Evolutionary conservation across 192 early-diverging fungal species (phyloP), one percentile per base, ranked within the genome.

Genomic region (Backusella sp.): DNA sequence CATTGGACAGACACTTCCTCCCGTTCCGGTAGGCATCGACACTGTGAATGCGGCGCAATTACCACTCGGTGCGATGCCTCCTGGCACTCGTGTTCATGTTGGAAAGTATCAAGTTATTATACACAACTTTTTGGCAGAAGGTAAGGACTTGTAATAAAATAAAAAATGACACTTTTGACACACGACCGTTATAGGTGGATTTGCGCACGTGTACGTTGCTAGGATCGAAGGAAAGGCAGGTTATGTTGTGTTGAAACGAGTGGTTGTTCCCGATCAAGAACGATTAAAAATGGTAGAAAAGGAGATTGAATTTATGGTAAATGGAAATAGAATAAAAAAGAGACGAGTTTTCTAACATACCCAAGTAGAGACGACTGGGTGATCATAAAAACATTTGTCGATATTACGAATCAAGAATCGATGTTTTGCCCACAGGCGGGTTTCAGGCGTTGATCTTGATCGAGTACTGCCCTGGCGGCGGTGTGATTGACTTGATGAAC

Each of bases 161-260:
- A 32, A 28, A 36, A 32, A 32, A 32, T 3, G 2, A 28, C 32
- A 32, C 32, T 32, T 32, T 32, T 32, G 32, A 32, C 30, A 32
- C 32, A 28, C 28, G 28, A 0, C 3, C 32, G 2, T 32, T 32
- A 32, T 32, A 32, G 95, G 97, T 59, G 96, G 95, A 6, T 94
- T 96, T 76, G 95, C 97, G 12, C 93, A 97, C 84, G 91, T 98
- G 26, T 98, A 98, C 76, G 76, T 94, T 52, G 95, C 94, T 1
- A 81, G 83, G 6, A 80, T 90, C 6, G 78, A 85, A 44, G 85
- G 84, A 52, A 82, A 82, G 9, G 85, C 86, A 15, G 76, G 85
- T 21, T 80, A 77, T 21, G 90, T 91, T 26, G 95, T 97, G 0
- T 83, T 98, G 79, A 98, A 98, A 68, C 85, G 94, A 67, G 90